A percentile compares a stretch with the other conserved stretches of the same genome.
Evolutionary conservation across 2,329 filamentous ascomycete species (phyloP).

Genomic region (Cladobotryum mycophilum): DNA sequence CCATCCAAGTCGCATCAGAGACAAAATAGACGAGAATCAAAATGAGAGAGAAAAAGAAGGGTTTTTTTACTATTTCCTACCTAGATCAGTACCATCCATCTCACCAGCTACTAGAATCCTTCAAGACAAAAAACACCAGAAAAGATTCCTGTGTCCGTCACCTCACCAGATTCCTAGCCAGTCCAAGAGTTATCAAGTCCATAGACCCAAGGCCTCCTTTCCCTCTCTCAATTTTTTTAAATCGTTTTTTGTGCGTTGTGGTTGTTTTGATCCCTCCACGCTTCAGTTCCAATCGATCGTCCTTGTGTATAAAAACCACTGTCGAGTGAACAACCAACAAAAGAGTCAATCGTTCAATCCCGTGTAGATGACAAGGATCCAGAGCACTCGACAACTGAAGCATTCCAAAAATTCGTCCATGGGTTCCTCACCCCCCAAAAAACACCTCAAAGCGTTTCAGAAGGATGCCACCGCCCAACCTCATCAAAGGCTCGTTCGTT

Average conservation of each 20-base stretch:
- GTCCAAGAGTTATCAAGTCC: slow-evolving; percentile 13
- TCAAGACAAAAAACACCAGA: not conserved
- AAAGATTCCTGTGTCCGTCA: not conserved
- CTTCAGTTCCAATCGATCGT: slow-evolving; percentile 5
- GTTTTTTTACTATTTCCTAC: slow-evolving; percentile 3
- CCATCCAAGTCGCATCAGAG: not conserved
- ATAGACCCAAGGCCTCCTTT: slow-evolving; percentile 3
- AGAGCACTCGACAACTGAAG: not conserved
- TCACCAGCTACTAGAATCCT: slow-evolving; percentile 2
- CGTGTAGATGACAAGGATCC: slow-evolving; percentile 4
- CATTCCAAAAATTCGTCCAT: slow-evolving; percentile 6
- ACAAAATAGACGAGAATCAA: not conserved
- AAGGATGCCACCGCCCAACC: slow-evolving; percentile 21
- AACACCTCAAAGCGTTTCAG: slow-evolving; percentile 1
- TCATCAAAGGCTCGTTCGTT: slow-evolving; percentile 25
- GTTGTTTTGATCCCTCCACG: slow-evolving; percentile 4
- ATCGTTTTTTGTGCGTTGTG: slow-evolving; percentile 20
- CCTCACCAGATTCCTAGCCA: slow-evolving; percentile 3
- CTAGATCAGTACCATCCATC: slow-evolving; percentile 3
- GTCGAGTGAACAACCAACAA: no score
- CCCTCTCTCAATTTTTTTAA: slow-evolving; percentile 18
- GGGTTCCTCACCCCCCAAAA: not conserved
- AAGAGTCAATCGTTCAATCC: slow-evolving; percentile 1
- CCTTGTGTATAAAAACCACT: not conserved
- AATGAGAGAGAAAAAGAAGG: slow-evolving; percentile 5